phyloP scores from a whole-genome alignment of 2,329 filamentous ascomycete species.

The Pseudogymnoascus sp. region DNA sequence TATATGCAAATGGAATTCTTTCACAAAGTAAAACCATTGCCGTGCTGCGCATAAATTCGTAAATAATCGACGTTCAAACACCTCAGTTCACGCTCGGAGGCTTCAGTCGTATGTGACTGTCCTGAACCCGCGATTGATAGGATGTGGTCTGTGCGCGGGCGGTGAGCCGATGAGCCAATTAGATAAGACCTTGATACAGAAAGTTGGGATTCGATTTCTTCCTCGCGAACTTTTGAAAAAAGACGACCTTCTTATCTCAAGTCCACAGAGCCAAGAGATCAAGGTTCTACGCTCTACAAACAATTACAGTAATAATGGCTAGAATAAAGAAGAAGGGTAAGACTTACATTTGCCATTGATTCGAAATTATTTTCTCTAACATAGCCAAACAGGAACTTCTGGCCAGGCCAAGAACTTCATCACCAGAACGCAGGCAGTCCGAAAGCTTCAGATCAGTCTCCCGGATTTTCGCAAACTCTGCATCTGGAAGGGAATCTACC shows the following conservation, averaged over 20 bases:
- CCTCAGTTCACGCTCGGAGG: background rate
- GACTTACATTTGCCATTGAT: conserved; percentile 15
- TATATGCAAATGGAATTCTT: conserved; percentile 11
- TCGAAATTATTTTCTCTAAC: conserved; percentile 1
- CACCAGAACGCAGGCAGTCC: conserved; percentile 90
- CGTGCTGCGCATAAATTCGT: background rate
- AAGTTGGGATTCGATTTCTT: conserved; percentile 24
- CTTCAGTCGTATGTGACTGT: conserved; percentile 2
- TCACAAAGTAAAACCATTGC: background rate
- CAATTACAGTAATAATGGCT: conserved; percentile 46
- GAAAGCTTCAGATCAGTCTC: conserved; percentile 94
- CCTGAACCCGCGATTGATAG: conserved; percentile 6
- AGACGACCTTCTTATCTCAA: conserved; percentile 15
- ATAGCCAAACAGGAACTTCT: conserved; percentile 52
- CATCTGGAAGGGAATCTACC: conserved; percentile 99
- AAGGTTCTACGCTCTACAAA: conserved; percentile 18
- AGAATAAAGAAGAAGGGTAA: conserved; percentile 83
- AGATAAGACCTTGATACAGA: conserved; percentile 7
- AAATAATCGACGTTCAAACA: background rate
- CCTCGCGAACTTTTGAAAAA: conserved; percentile 29
- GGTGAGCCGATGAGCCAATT: conserved; percentile 8
- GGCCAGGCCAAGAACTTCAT: conserved; percentile 98
- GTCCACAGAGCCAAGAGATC: conserved; percentile 19
- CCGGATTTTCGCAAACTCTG: conserved; percentile 96
- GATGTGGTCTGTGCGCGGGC: conserved; percentile 4